Evolutionary conservation across 1,284 basidiomycete genomes (phyloP).

Genomic region (Melampsora americana): DNA sequence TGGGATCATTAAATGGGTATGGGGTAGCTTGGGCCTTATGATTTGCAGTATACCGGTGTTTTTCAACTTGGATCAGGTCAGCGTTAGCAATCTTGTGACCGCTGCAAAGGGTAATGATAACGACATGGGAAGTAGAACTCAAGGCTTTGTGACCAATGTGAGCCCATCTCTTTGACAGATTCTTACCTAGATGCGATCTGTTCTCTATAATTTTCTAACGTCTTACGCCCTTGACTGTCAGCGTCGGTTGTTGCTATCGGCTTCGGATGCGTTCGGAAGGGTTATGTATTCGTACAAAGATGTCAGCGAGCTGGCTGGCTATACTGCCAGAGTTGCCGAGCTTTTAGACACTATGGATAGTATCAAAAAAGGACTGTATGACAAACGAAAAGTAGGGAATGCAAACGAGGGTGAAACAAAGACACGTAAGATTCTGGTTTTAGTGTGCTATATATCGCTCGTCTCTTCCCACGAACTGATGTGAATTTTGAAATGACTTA

Average conservation of each 20-base stretch:
- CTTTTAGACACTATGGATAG: slow-evolving; percentile 90
- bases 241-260: slow-evolving; percentile 72
- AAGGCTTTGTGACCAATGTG: slow-evolving; percentile 61
- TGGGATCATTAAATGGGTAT: slow-evolving; percentile 77
- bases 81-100: slow-evolving; percentile 50
- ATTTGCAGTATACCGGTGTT: slow-evolving; percentile 94
- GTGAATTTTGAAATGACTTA: slow-evolving; percentile 51
- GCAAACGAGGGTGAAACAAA: slow-evolving; percentile 74
- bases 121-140: slow-evolving; percentile 79
- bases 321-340: slow-evolving; percentile 84
- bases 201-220: slow-evolving; percentile 5
- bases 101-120: slow-evolving; percentile 56
- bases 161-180: slow-evolving; percentile 11
- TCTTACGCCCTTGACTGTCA: slow-evolving; percentile 68
- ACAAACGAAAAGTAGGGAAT: slow-evolving; percentile 80
- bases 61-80: slow-evolving; percentile 71
- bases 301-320: slow-evolving; percentile 89
- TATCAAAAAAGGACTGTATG: slow-evolving; percentile 75
- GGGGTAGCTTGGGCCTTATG: slow-evolving; percentile 61
- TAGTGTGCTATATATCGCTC: not conserved
- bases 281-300: slow-evolving; percentile 73
- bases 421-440: slow-evolving; percentile 62
- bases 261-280: slow-evolving; percentile 62
- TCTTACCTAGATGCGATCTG: not conserved
- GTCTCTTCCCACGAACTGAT: not conserved